Conservation (phyloP, 2,329 filamentous ascomycete genomes). For the Emmonsia crescens region DNA sequence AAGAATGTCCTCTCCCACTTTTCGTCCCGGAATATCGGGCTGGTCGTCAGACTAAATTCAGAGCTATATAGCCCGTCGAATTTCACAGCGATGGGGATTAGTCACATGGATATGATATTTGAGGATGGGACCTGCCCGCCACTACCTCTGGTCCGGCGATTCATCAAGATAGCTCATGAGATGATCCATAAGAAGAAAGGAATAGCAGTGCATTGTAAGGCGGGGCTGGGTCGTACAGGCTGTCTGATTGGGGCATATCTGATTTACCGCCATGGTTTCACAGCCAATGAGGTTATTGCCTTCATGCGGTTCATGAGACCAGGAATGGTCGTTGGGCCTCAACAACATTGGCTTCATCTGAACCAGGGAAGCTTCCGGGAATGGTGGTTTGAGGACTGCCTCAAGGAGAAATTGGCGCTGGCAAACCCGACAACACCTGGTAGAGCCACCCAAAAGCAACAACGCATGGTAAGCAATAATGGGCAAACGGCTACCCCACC, state of each 20-base stretch:
- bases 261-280: slow-evolving; percentile 95
- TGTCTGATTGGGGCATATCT: slow-evolving; percentile 95
- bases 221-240: slow-evolving; percentile 85
- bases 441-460: slow-evolving; percentile 46
- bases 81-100: slow-evolving; percentile 89
- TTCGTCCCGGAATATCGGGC: slow-evolving; percentile 71
- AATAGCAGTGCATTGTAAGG: slow-evolving; percentile 98
- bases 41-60: slow-evolving; percentile 92
- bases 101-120: slow-evolving; percentile 98
- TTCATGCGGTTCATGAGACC: slow-evolving; percentile 99
- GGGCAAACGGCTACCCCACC: slow-evolving; percentile 73
- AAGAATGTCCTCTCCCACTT: slow-evolving; percentile 94
- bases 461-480: slow-evolving; percentile 50
- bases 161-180: slow-evolving; percentile 88
- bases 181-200: slow-evolving; percentile 87
- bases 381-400: slow-evolving; percentile 76
- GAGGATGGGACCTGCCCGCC: slow-evolving; percentile 95
- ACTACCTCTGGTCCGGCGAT: slow-evolving; percentile 78
- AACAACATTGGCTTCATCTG: slow-evolving; percentile 97
- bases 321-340: slow-evolving; percentile 96
- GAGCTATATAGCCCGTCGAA: slow-evolving; percentile 94
- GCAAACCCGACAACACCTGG: slow-evolving; percentile 46
- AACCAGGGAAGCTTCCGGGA: slow-evolving; percentile 97
- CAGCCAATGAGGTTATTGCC: slow-evolving; percentile 90
- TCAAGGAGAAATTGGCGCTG: slow-evolving; percentile 63